Base-by-base conservation (phyloP, 140 eudicot genomes). In the Senecio squalidus region DNA sequence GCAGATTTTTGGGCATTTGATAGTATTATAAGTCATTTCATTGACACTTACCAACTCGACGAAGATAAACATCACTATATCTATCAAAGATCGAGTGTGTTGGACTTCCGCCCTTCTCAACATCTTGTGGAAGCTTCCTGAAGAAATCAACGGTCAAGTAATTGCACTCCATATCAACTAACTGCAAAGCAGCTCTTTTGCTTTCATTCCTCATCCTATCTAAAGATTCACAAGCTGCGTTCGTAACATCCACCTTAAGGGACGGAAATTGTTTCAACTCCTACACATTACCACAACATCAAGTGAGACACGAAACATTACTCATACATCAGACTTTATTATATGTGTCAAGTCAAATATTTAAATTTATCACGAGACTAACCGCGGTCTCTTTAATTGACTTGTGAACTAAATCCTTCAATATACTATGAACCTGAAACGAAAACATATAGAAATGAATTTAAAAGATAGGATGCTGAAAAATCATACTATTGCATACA, bases 51-150 rank as follows among this genome's bases (percentile, higher is more conserved):
- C 98, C 98, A 47, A 91, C 66, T 48, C 98, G 76, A 31, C 98
- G 85, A 52, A 91, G 88, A 71, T 91, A 91, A 21, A 96, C 71
- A 45, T 91, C 98, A 22, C 84, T 87, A 21, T 91, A 91, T 80
- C 98, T 75, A 50, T 91, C 98, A 20, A 83, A 81, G 26, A 86
- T 81, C 0, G 98, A 91, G 78, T 81, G 96, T 28, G 98, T 86
- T 67, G 98, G 98, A 59, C 83, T 86, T 56, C 98, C 96, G 27
- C 98, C 98, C 79, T 91, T 91, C 78, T 83, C 98, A 20, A 83
- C 60, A 67, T 91, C 96, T 64, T 86, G 98, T 48, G 98, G 98
- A 76, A 91, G 96, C 85, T 86, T 91, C 59, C 98, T 78, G 68
- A 91, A 91, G 80, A 81, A 91, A 43, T 91, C 98, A 53, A 91